phyloP scores from a whole-genome alignment of 805 yeast species.

The Candida hispaniensis region DNA sequence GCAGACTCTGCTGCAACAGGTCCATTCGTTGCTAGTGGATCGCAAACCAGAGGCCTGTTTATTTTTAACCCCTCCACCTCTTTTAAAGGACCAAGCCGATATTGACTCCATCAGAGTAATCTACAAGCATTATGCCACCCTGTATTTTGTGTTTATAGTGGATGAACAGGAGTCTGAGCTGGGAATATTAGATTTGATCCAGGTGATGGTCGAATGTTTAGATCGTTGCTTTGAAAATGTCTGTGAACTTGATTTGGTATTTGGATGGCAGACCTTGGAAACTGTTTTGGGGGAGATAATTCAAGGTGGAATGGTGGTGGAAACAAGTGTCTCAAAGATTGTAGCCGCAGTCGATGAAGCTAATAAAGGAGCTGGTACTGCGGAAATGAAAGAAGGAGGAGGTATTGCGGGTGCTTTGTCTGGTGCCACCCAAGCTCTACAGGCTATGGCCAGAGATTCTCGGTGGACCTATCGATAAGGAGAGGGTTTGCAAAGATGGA shows the following conservation, averaged over 20 bases:
- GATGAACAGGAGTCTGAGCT: slow-evolving; percentile 93
- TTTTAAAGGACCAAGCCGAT: slow-evolving; percentile 37
- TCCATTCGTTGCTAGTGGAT: slow-evolving; percentile 61
- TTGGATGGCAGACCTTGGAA: slow-evolving; percentile 95
- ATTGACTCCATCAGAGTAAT: slow-evolving; percentile 73
- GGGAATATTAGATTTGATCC: slow-evolving; percentile 87
- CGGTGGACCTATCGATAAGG: slow-evolving; percentile 14
- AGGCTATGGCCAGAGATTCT: slow-evolving; percentile 23
- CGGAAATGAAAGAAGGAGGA: slow-evolving; percentile 20
- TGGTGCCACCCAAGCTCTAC: slow-evolving; percentile 23
- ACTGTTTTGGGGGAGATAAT: slow-evolving; percentile 77
- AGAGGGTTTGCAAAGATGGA: background rate
- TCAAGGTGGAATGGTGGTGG: slow-evolving; percentile 97
- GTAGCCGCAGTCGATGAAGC: slow-evolving; percentile 46
- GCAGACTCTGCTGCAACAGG: slow-evolving; percentile 66
- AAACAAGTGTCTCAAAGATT: slow-evolving; percentile 70
- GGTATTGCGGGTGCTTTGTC: slow-evolving; percentile 22
- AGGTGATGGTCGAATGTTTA: slow-evolving; percentile 90
- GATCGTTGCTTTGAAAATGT: slow-evolving; percentile 91
- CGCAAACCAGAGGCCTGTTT: slow-evolving; percentile 73
- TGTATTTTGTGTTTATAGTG: slow-evolving; percentile 91
- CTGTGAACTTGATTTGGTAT: slow-evolving; percentile 91
- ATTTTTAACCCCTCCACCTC: slow-evolving; percentile 80
- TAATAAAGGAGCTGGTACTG: slow-evolving; percentile 23
- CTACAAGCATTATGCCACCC: slow-evolving; percentile 87